Conservation (phyloP, 2,329 filamentous ascomycete genomes). For the Aureobasidium mangrovei region DNA sequence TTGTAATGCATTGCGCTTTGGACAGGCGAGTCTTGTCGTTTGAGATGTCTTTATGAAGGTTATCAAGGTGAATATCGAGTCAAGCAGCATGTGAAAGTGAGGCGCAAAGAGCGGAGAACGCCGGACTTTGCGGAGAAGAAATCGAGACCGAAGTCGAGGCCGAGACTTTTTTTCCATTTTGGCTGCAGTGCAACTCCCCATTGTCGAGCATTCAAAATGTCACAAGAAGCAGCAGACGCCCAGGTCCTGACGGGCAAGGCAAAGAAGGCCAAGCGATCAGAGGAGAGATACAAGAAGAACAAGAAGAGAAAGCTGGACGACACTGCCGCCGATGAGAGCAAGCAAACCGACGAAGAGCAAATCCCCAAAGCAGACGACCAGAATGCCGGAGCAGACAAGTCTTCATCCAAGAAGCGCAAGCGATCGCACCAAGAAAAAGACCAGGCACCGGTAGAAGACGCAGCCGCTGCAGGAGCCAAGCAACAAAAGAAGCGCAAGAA, state of each 20-base stretch:
- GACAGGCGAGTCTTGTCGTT: too few relatives aligned
- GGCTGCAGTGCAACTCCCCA: neutral
- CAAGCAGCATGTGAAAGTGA: constrained; percentile 3
- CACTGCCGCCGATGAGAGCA: constrained; percentile 20
- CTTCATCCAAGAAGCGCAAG: constrained; percentile 22
- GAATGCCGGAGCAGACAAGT: constrained; percentile 15
- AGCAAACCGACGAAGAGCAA: constrained; percentile 17
- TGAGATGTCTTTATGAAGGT: too few relatives aligned
- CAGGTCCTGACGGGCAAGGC: constrained; percentile 24
- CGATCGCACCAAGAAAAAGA: constrained; percentile 17
- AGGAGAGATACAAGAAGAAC: constrained; percentile 26
- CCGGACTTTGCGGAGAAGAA: constrained; percentile 10
- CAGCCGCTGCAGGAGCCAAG: constrained; percentile 11
- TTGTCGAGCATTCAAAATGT: constrained; percentile 17
- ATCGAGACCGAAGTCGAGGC: neutral
- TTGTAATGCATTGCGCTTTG: too few relatives aligned
- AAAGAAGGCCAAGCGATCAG: constrained; percentile 29
- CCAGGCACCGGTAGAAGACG: constrained; percentile 13
- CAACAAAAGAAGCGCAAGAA: constrained; percentile 13
- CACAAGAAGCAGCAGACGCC: constrained; percentile 23
- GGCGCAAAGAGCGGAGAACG: neutral
- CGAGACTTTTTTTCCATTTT: constrained; percentile 8
- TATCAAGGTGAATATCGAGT: too few relatives aligned
- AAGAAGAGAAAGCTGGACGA: constrained; percentile 28
- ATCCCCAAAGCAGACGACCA: constrained; percentile 9